A percentile compares a stretch with the other conserved stretches of the same genome.
Evolutionary conservation across 208 protist species (phyloP).

Genomic region (Porcisia hertigi): DNA sequence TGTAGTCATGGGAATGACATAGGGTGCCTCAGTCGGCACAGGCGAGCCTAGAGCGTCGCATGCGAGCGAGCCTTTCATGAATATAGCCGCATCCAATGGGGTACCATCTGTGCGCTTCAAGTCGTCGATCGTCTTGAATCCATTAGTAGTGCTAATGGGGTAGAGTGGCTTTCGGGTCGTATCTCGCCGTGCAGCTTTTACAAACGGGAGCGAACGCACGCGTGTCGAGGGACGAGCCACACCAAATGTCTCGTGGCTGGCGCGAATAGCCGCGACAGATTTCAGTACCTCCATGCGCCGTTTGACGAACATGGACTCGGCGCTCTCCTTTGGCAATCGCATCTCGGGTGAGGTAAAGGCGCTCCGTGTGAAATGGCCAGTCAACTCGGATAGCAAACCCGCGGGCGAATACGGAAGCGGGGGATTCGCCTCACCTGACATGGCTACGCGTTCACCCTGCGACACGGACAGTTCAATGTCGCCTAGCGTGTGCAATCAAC

Average conservation of each 20-base stretch:
- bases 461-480: background rate
- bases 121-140: slow-evolving; percentile 19
- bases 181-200: background rate
- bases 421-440: background rate
- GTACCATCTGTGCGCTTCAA: background rate
- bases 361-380: slow-evolving; percentile 10
- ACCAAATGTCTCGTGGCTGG: slow-evolving; percentile 16
- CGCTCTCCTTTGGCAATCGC: slow-evolving; percentile 9
- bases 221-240: background rate
- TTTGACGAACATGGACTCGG: slow-evolving; percentile 8
- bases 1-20: background rate
- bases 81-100: background rate
- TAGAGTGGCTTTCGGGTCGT: slow-evolving; percentile 14
- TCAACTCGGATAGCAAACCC: slow-evolving; percentile 9
- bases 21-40: background rate
- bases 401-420: background rate
- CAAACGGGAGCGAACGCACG: background rate
- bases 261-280: slow-evolving; percentile 23
- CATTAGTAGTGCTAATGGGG: slow-evolving; percentile 1
- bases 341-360: background rate
- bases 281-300: slow-evolving; percentile 26
- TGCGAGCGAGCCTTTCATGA: background rate
- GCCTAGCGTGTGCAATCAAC: background rate
- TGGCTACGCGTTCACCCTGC: background rate
- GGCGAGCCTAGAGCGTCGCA: background rate